Base-by-base conservation (phyloP, 805 yeast genomes). In the Debaryomyces hansenii region DNA sequence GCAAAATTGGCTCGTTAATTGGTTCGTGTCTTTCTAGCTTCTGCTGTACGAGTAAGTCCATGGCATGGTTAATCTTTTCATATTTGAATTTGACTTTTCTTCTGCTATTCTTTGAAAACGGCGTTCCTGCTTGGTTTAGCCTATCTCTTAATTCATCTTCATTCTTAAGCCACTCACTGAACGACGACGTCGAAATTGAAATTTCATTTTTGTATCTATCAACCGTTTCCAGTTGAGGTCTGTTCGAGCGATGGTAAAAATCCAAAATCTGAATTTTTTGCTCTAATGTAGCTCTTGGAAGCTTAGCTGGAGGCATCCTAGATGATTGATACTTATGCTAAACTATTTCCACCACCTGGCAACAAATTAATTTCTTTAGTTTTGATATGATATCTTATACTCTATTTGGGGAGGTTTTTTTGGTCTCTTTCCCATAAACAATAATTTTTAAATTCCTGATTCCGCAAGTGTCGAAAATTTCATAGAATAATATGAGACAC, bases 111-210 rank as follows among this genome's bases (percentile, higher is more conserved):
- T 60, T 64, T 39, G 64, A 57, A 40, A 64, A 67, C 20, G 58
- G 56, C 41, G 67, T 61, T 11, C 59, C 60, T 6, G 64, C 67
- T 46, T 67, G 73, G 43, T 57, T 63, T 52, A 70, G 72, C 41
- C 83, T 60, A 40, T 63, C 64, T n/a, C 84, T 57, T 36, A 81
- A 60, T 18, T 79, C 79, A 3, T 53, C 62, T 57, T 82, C 85
- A 47, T 73, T 67, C 58, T 79, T 80, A 35, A 82, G 57, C 87
- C 87, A 82, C 55, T 81, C 85, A 54, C 81, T 74, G 52, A 82
- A 75, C 12, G 82, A 74, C 20, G 83, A 78, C 1, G 85, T 79
- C n/a, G 83, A 77, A 10, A 82, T 80, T 12, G 84, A 71, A 41
- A 77, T 72, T 49, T 69, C 69, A 44, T 75, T 67, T 50, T 72